These are phyloP conservation scores for Galerina marginata DNA, from an alignment of 768 basidiomycete genomes.

Conservation along the genomic window DNA sequence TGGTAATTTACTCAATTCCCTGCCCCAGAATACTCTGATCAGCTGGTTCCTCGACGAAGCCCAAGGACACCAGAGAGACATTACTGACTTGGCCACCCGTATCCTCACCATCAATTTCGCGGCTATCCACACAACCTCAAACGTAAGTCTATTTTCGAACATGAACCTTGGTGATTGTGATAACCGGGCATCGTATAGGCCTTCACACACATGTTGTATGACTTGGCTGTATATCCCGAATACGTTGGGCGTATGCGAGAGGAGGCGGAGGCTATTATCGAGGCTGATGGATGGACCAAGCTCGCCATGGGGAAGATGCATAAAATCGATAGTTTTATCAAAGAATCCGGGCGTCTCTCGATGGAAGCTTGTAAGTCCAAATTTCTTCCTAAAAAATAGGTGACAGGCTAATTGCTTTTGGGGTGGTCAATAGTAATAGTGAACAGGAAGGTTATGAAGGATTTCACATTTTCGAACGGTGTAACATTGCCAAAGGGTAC, in stretches of 20 bases:
- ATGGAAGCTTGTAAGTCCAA: background rate
- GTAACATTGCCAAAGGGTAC: slow-evolving; percentile 44
- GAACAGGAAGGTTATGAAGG: slow-evolving; percentile 37
- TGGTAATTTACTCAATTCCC: no score
- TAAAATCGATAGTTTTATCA: slow-evolving; percentile 49
- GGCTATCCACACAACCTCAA: slow-evolving; percentile 30
- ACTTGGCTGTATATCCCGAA: slow-evolving; percentile 41
- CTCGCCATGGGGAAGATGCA: slow-evolving; percentile 41
- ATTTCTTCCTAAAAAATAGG: background rate
- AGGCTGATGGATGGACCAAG: slow-evolving; percentile 41
- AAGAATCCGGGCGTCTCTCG: slow-evolving; percentile 34
- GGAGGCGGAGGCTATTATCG: slow-evolving; percentile 44
- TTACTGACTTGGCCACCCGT: slow-evolving; percentile 22
- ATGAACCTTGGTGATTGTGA: background rate
- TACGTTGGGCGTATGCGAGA: slow-evolving; percentile 41
- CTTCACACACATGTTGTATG: slow-evolving; percentile 38
- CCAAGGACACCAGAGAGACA: slow-evolving; percentile 19
- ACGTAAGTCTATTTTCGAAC: slow-evolving; percentile 16
- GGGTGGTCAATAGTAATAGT: slow-evolving; percentile 20
- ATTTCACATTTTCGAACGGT: slow-evolving; percentile 51
- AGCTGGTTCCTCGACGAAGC: slow-evolving; percentile 33
- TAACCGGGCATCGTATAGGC: slow-evolving; percentile 25
- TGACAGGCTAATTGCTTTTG: background rate
- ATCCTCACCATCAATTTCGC: slow-evolving; percentile 31
- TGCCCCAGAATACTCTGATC: slow-evolving; percentile 24